Evolutionary conservation across 2,329 filamentous ascomycete species (phyloP).

Genomic region (Trichothecium roseum): DNA sequence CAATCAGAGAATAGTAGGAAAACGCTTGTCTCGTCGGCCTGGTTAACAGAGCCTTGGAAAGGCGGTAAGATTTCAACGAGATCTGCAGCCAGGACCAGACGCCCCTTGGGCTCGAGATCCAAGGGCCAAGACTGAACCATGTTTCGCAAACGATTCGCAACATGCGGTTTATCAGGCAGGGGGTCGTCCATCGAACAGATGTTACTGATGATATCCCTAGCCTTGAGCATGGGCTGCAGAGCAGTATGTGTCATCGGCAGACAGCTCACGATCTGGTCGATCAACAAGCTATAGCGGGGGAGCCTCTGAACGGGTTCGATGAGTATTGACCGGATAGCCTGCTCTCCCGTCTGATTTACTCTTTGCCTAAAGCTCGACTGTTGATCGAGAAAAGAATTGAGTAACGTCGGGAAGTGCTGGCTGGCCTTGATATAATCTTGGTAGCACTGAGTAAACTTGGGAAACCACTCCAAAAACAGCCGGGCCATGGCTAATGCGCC

Average conservation of each 20-base stretch:
- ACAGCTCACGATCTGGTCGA: constrained; percentile 85
- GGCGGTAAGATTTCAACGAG: constrained; percentile 68
- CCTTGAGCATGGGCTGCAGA: constrained; percentile 71
- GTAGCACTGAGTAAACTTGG: constrained; percentile 83
- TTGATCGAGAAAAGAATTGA: constrained; percentile 69
- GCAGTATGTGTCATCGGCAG: constrained; percentile 81
- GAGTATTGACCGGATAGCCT: constrained; percentile 78
- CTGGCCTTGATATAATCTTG: constrained; percentile 88
- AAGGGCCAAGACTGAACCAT: constrained; percentile 70
- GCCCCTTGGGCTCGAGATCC: constrained; percentile 61
- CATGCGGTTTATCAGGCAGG: constrained; percentile 58
- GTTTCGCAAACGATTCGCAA: constrained; percentile 63
- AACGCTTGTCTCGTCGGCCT: constrained; percentile 50
- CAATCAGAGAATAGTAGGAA: constrained; percentile 79
- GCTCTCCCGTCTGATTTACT: constrained; percentile 77
- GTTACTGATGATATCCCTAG: constrained; percentile 86
- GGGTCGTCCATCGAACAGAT: constrained; percentile 87
- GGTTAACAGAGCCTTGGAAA: constrained; percentile 37
- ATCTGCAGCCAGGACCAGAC: constrained; percentile 73
- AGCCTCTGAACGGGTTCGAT: constrained; percentile 95
- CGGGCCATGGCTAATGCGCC: constrained; percentile 71
- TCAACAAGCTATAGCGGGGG: constrained; percentile 88
- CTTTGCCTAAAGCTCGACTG: constrained; percentile 75
- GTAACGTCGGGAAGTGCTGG: constrained; percentile 71
- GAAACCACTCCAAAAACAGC: constrained; percentile 82